A percentile compares a stretch with the other conserved stretches of the same genome.
These are phyloP conservation scores for Fragaria vesca DNA, from an alignment of 306 rosid genomes.

Conservation along the genomic window DNA sequence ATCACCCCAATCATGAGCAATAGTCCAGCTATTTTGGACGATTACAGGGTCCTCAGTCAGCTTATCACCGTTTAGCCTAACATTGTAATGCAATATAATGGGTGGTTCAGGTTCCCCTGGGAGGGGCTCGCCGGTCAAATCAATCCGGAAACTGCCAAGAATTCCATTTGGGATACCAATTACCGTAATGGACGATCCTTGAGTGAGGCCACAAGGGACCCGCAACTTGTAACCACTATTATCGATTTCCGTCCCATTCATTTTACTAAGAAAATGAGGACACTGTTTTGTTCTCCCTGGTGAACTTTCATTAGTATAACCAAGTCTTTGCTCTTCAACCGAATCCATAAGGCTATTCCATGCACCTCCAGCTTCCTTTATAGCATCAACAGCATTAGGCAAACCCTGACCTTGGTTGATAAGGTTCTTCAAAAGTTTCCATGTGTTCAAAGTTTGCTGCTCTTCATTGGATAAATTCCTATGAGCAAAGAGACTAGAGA, in stretches of 20 bases:
- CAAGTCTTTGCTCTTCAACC: slow-evolving; percentile 56
- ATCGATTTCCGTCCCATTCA: slow-evolving; percentile 63
- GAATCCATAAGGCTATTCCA: slow-evolving; percentile 78
- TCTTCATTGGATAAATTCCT: slow-evolving; percentile 64
- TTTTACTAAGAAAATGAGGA: slow-evolving; percentile 81
- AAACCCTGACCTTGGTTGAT: slow-evolving; percentile 68
- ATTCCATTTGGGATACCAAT: slow-evolving; percentile 89
- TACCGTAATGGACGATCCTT: slow-evolving; percentile 88
- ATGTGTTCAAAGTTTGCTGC: slow-evolving; percentile 64
- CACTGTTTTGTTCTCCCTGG: slow-evolving; percentile 68
- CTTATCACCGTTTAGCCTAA: slow-evolving; percentile 93
- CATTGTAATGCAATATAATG: slow-evolving; percentile 89
- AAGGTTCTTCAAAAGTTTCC: slow-evolving; percentile 75
- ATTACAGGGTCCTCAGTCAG: slow-evolving; percentile 93
- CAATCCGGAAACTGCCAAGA: slow-evolving; percentile 82
- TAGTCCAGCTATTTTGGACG: slow-evolving; percentile 96
- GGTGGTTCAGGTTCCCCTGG: slow-evolving; percentile 99
- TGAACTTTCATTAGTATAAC: slow-evolving; percentile 58
- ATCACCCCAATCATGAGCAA: slow-evolving; percentile 93
- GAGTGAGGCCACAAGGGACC: slow-evolving; percentile 94
- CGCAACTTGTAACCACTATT: slow-evolving; percentile 55
- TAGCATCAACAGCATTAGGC: slow-evolving; percentile 88
- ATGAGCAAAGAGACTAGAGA: slow-evolving; percentile 61
- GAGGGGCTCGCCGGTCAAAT: slow-evolving; percentile 86
- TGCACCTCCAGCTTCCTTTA: slow-evolving; percentile 84